These are phyloP conservation scores for Saraca asoca DNA, from an alignment of 331 rosid species.

Conservation along the genomic window DNA sequence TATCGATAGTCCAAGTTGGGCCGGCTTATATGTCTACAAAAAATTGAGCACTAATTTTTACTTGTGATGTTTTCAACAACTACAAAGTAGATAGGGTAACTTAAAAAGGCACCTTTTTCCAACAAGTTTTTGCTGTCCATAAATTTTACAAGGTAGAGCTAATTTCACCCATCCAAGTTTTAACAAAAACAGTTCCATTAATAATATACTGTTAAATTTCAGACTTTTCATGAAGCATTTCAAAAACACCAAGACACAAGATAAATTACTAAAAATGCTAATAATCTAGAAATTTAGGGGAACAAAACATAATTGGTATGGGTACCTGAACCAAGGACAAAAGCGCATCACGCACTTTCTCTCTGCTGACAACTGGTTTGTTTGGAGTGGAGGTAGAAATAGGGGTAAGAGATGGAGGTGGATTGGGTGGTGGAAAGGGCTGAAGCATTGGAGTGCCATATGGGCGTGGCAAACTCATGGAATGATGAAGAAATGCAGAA, in stretches of 20 bases:
- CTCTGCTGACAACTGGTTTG: constrained; percentile 51
- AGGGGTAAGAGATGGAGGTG: constrained; percentile 71
- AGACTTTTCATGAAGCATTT: constrained; percentile 23
- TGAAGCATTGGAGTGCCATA: constrained; percentile 84
- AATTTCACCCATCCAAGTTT: too few relatives aligned
- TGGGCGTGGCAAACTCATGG: constrained; percentile 64
- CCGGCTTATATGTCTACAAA: constrained; percentile 7
- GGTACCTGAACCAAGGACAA: constrained; percentile 78
- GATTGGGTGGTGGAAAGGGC: constrained; percentile 83
- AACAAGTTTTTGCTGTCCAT: too few relatives aligned
- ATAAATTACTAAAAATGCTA: constrained; percentile 5
- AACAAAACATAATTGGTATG: constrained; percentile 11
- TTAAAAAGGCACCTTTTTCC: too few relatives aligned
- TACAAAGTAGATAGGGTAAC: too few relatives aligned
- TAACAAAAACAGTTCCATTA: neutral
- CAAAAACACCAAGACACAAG: constrained; percentile 21
- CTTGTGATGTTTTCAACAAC: too few relatives aligned
- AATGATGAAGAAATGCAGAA: constrained; percentile 53
- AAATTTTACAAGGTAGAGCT: too few relatives aligned
- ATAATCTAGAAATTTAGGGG: neutral
- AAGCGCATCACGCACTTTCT: constrained; percentile 68
- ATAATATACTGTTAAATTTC: constrained; percentile 4
- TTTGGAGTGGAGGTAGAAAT: constrained; percentile 41
- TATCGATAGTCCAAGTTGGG: constrained; percentile 4
- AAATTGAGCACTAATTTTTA: neutral